Evolutionary conservation across 2,329 filamentous ascomycete genomes (phyloP).

Genomic region (Colletotrichum lini): DNA sequence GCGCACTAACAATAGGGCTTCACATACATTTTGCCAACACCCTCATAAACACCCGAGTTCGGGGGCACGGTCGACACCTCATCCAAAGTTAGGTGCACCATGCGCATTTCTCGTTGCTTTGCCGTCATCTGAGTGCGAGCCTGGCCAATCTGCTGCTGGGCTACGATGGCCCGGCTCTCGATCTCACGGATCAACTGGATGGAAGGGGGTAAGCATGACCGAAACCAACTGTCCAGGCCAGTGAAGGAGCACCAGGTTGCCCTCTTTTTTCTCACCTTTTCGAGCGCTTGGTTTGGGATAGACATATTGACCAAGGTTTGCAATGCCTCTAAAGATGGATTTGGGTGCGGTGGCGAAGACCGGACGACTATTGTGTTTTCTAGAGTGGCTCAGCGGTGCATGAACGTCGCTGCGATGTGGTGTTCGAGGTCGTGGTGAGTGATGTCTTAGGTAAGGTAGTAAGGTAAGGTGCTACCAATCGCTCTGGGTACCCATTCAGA

Average conservation of each 20-base stretch:
- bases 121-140: slow-evolving; percentile 86
- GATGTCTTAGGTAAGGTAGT: not conserved
- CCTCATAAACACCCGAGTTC: slow-evolving; percentile 89
- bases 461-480: not conserved
- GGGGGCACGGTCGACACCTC: slow-evolving; percentile 84
- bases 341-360: not conserved
- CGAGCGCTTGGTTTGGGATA: slow-evolving; percentile 92
- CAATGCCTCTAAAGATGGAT: not conserved
- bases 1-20: not conserved
- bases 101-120: slow-evolving; percentile 90
- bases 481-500: not conserved
- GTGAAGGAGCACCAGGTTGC: not conserved
- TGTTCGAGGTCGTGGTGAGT: not conserved
- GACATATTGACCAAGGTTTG: slow-evolving; percentile 74
- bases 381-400: not conserved
- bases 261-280: slow-evolving; percentile 76
- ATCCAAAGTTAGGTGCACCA: slow-evolving; percentile 87
- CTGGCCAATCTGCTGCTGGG: slow-evolving; percentile 92
- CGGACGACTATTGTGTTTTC: no score
- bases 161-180: slow-evolving; percentile 87
- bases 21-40: slow-evolving; percentile 94
- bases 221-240: not conserved
- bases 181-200: slow-evolving; percentile 90
- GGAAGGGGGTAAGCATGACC: slow-evolving; percentile 26
- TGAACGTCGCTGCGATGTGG: not conserved